Evolutionary conservation across 345 rosid species (phyloP).

Genomic region (Rhodamnia argentea): DNA sequence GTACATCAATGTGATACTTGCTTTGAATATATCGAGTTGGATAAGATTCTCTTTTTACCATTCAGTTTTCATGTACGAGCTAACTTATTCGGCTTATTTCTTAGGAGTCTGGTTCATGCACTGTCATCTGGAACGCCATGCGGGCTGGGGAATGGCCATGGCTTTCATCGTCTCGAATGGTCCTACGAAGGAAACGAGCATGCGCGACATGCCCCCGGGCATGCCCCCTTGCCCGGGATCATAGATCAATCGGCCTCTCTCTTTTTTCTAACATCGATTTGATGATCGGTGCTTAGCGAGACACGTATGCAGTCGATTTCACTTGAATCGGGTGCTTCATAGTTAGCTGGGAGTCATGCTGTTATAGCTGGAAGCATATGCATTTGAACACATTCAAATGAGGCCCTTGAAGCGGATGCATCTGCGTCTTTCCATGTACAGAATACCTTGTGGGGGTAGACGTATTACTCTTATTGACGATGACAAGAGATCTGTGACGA

Average conservation of each 20-base stretch:
- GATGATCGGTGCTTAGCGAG: background rate
- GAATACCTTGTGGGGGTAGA: background rate
- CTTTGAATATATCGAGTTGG: background rate
- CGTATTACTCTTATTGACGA: background rate
- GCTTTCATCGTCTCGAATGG: conserved; percentile 3
- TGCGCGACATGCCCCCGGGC: background rate
- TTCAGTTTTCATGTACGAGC: background rate
- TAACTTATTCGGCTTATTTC: background rate
- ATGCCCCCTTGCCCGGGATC: conserved; percentile 3
- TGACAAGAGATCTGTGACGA: background rate
- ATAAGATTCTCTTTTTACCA: background rate
- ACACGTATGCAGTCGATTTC: background rate
- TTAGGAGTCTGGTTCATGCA: conserved; percentile 2
- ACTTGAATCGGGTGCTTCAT: background rate
- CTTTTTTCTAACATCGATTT: background rate
- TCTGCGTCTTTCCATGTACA: background rate
- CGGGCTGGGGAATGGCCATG: conserved; percentile 7
- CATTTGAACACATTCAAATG: background rate
- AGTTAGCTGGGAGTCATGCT: background rate
- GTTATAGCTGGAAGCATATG: background rate
- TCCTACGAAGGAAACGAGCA: background rate
- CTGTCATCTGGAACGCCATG: conserved; percentile 1
- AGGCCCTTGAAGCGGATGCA: background rate
- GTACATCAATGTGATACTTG: background rate
- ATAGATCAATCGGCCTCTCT: background rate